Base-by-base conservation (phyloP, 768 basidiomycete species). In the Xanthoconium stramineum region DNA sequence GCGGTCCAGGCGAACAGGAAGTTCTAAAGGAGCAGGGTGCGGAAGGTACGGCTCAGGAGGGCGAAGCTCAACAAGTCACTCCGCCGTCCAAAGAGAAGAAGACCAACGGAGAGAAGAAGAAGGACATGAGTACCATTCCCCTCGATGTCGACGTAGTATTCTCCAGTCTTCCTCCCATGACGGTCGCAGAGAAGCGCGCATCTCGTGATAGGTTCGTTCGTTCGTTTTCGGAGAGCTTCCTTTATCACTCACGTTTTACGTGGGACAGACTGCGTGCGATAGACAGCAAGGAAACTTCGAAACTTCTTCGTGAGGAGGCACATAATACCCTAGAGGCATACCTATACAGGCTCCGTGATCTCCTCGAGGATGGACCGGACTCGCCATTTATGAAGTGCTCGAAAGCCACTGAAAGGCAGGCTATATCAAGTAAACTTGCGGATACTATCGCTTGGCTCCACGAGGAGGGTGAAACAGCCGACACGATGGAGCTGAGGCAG, bases 311-410 rank as follows among this genome's bases (percentile, higher is more conserved):
- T 33, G 95, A 95, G 65, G 97, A 98, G 69, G 92, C 93, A 3
- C 80, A 88, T 32, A 99, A 99, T 72, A 78, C 82, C 28, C 83
- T 99, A 50, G 97, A 99, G 72, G 84, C 88, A 33, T 97, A 97
- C 68, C 73, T 98, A n/a, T 99, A 99, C 75, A 83, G 87, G 57
- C 74, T 97, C 35, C 86, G 91, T 20, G 94, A 94, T 66, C 78
- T 96, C 11, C 76, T 98, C 32, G 80, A 83, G 32, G 84, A 88
- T 38, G 80, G 83, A 12, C 63, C 74, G 6, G 80, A 84, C 9
- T 83, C 86, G 8, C 89, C 92, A 3, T 91, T 98, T 75, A 84
- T 84, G 71, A 88, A 90, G 65, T 95, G 88, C 69, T 95, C 94
- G 6, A 87, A 86, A 60, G 73, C 77, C 10, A 67, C 69, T 7